Evolutionary conservation across 202 grass and related monocot genomes (phyloP).

Genomic region (Elaeis oleifera): DNA sequence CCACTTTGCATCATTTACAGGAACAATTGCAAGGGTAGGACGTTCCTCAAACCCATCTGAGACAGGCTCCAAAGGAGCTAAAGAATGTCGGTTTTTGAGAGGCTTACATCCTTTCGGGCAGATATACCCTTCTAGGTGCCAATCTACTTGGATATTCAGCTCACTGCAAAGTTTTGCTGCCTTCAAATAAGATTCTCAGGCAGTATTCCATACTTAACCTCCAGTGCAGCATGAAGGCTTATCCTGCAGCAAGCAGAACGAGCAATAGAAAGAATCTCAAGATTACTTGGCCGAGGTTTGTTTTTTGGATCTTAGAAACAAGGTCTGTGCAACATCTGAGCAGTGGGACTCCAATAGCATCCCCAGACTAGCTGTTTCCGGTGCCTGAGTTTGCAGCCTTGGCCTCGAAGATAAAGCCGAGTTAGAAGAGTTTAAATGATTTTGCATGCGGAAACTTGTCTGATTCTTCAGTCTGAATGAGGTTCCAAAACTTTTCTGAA

Average conservation of each 20-base stretch:
- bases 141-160: slow-evolving; percentile 66
- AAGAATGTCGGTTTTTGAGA: slow-evolving; percentile 27
- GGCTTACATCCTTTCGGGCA: slow-evolving; percentile 79
- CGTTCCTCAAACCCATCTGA: slow-evolving; percentile 17
- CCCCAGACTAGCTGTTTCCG: slow-evolving; percentile 52
- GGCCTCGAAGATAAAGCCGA: slow-evolving; percentile 24
- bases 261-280: slow-evolving; percentile 78
- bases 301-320: slow-evolving; percentile 85
- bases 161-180: slow-evolving; percentile 96
- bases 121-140: slow-evolving; percentile 79
- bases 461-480: slow-evolving; percentile 51
- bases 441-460: slow-evolving; percentile 40
- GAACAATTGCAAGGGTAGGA: slow-evolving; percentile 25
- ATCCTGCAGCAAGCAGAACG: slow-evolving; percentile 71
- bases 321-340: slow-evolving; percentile 53
- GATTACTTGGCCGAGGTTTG: slow-evolving; percentile 77
- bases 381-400: slow-evolving; percentile 33
- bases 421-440: slow-evolving; percentile 45
- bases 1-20: slow-evolving; percentile 37
- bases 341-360: slow-evolving; percentile 55
- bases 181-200: slow-evolving; percentile 83
- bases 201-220: slow-evolving; percentile 69
- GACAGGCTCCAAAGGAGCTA: slow-evolving; percentile 40
- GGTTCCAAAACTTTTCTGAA: slow-evolving; percentile 55
- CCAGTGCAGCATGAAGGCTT: slow-evolving; percentile 58